Conservation (phyloP, 1,139 yeast species). For the Yamadazyma siamensis region DNA sequence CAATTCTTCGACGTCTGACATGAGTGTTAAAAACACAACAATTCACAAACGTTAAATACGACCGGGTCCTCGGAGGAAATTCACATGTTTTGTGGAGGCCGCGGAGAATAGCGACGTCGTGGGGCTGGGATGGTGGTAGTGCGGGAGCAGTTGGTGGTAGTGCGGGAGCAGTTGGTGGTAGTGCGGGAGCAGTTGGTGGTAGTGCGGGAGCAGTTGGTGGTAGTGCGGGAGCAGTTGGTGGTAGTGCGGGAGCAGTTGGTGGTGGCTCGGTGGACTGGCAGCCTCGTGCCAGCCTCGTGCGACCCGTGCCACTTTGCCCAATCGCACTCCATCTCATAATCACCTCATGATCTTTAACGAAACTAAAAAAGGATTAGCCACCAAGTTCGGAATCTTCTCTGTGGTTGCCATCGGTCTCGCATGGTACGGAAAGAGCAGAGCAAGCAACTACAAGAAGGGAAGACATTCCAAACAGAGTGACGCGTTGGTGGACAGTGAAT, state of each 20-base stretch:
- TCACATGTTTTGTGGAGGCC: conserved; percentile 13
- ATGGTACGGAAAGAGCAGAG: conserved; percentile 35
- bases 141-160: no score
- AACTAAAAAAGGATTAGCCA: conserved; percentile 34
- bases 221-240: no score
- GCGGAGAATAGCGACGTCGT: neutral
- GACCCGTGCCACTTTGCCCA: no score
- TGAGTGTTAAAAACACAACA: conserved; percentile 7
- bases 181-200: no score
- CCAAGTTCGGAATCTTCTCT: conserved; percentile 34
- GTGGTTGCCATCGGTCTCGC: conserved; percentile 31
- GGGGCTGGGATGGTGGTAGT: neutral
- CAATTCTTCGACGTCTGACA: conserved; percentile 47
- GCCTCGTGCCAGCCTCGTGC: no score
- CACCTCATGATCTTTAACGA: conserved; percentile 19
- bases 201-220: no score
- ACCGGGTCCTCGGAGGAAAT: conserved; percentile 6
- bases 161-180: no score
- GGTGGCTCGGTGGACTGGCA: no score
- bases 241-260: no score
- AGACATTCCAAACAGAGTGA: conserved; percentile 39
- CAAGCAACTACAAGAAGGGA: conserved; percentile 32
- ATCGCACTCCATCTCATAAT: neutral
- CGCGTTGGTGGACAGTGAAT: conserved; percentile 30
- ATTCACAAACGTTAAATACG: neutral